Evolutionary conservation across 2,329 filamentous ascomycete genomes (phyloP), one percentile per base, ranked within the genome.

Genomic region (Diaporthe helianthi): DNA sequence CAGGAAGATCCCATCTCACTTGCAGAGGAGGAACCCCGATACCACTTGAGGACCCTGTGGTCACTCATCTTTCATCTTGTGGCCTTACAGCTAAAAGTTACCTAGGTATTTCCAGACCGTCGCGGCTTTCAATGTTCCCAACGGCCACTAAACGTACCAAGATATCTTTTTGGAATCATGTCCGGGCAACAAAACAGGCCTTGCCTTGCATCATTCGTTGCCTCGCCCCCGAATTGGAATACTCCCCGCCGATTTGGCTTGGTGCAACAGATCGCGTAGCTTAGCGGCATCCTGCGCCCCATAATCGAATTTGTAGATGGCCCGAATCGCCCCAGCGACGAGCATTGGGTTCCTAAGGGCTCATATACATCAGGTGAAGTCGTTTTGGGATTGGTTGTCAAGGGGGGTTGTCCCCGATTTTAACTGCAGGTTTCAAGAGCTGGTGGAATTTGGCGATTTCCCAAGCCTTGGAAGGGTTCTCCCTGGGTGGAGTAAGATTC

Each of bases 351-450:
- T 41, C 41, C 41, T 58, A 29, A 12, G 7, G 36, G 54, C 41
- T 41, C 41, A 58, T 58, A 29, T 58, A 36, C 54, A 33, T 58
- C 54, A 58, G 54, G 44, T 58, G 54, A 41, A 41, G 54, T 58
- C 33, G 22, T 58, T 55, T 41, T 55, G 10, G 54, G 36, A 44
- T 44, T 44, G 54, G 54, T 6, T 13, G 54, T 29, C 7, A 58
- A 58, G 13, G 36, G 13, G 15, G 13, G 15, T 13, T 44, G n/a
- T 58, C 54, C 54, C 54, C 54, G 36, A 41, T 58, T 58, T 58
- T 41, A 13, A 44, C 22, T 41, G 36, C 54, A 58, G 54, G 54
- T 58, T 58, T 58, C 54, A 44, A 58, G 36, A 58, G 36, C 33
- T 8, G 54, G 36, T 41, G 54, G 54, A 58, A 26, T 58, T 29